Base-by-base conservation (phyloP, 148 eudicot species). In the Spergularia marina region DNA sequence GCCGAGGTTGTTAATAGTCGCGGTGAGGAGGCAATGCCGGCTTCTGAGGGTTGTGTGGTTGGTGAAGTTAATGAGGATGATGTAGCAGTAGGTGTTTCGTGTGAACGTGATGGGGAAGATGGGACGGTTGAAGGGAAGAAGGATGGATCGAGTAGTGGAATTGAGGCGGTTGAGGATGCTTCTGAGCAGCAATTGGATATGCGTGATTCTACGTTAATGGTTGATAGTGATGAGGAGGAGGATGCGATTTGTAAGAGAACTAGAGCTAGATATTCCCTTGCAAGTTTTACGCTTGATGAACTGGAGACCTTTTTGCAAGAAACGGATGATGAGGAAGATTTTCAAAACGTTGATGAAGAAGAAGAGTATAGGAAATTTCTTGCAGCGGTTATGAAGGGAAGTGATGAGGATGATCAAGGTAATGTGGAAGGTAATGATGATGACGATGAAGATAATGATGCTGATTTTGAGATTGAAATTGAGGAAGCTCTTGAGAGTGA, bases 401-500 rank as follows among this genome's bases (percentile, higher is more conserved):
- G 85, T 68, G 83, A 85, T 76, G 84, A 74, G 21, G 85, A 85
- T 78, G 77, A 79, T 82, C 82, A 76, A 36, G 80, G 78, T 68
- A 72, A 77, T 17, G 76, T 80, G 56, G 96, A 74, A 57, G 96
- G 82, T 63, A 87, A 83, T 87, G 85, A 82, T 52, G 97, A 77
- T 3, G 97, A 81, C 1, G 98, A 94, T 87, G 98, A 94, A 84
- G 98, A 94, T 77, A 94, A 92, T 83, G 98, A 94, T 85, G 98
- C 94, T 59, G 98, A 94, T 79, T 94, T 94, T 82, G 97, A 94
- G 82, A 83, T 94, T 74, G 98, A 91, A 83, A 87, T 94, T 79
- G 93, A 92, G 76, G 98, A 91, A 86, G 97, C 97, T 16, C 91
- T 94, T 74, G 98, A 90, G 86, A 94, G 98, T 81, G 98, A 94